Conservation (phyloP, 768 basidiomycete species). For the Boletus vermiculosoides region DNA sequence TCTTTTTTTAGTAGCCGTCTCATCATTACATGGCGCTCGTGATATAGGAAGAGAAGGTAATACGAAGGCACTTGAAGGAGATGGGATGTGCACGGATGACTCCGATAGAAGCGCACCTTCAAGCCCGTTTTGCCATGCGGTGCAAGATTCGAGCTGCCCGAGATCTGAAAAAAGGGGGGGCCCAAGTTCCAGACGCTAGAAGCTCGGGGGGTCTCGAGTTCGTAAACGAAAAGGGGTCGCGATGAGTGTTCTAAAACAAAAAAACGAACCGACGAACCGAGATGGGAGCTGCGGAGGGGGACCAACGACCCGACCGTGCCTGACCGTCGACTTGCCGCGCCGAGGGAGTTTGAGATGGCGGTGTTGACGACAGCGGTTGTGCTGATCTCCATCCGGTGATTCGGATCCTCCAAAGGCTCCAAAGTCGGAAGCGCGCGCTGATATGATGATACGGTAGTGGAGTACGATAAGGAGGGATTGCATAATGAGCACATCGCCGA, state of each 20-base stretch:
- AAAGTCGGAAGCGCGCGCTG: not conserved
- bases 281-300: not conserved
- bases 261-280: not conserved
- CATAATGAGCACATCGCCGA: too few species aligned
- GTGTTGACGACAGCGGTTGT: not conserved
- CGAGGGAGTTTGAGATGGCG: not conserved
- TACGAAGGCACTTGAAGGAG: not conserved
- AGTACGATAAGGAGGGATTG: too few species aligned
- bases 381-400: not conserved
- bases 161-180: not conserved
- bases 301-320: not conserved
- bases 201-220: not conserved
- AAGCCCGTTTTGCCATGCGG: not conserved
- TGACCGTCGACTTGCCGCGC: not conserved
- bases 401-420: not conserved
- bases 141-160: not conserved
- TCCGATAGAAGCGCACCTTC: constrained; percentile 8
- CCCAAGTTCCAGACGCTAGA: not conserved
- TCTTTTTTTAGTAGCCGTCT: not conserved
- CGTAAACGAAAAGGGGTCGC: not conserved
- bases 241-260: not conserved
- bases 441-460: not conserved
- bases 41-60: not conserved
- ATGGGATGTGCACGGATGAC: constrained; percentile 1
- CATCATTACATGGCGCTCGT: not conserved